These are phyloP conservation scores for Trapa incisa DNA, from an alignment of 345 rosid species.

Conservation along the genomic window DNA sequence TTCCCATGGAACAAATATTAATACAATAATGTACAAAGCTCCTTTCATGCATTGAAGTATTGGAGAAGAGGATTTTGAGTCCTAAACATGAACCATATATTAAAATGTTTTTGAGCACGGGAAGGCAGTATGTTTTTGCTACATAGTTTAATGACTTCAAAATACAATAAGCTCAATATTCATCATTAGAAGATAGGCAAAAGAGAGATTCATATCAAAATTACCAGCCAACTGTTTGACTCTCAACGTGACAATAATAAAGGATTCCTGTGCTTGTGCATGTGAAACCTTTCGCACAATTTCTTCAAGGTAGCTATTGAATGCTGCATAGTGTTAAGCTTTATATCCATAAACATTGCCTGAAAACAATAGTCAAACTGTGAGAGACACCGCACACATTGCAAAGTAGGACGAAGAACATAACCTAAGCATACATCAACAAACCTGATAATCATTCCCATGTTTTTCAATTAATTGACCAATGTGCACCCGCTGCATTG, in stretches of 20 bases:
- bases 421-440: not conserved
- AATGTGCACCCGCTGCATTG: conserved; percentile 54
- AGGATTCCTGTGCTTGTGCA: conserved; percentile 48
- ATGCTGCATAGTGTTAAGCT: conserved; percentile 84
- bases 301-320: conserved; percentile 53
- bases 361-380: conserved; percentile 13
- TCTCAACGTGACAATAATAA: conserved; percentile 33
- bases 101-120: not conserved
- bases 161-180: not conserved
- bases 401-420: not conserved
- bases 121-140: not conserved
- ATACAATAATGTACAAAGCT: no score
- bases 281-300: conserved; percentile 51
- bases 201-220: not conserved
- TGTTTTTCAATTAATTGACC: conserved; percentile 55
- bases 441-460: conserved; percentile 74
- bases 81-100: not conserved
- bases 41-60: no score
- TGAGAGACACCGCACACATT: not conserved
- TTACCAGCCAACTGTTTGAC: not conserved
- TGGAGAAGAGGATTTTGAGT: no score
- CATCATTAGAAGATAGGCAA: not conserved
- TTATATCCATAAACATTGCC: conserved; percentile 80
- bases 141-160: not conserved
- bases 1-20: no score